Evolutionary conservation across 495 filamentous ascomycete species (phyloP), one percentile per base, ranked within the genome.

Genomic region (Pseudoneurospora amorphoporcata): DNA sequence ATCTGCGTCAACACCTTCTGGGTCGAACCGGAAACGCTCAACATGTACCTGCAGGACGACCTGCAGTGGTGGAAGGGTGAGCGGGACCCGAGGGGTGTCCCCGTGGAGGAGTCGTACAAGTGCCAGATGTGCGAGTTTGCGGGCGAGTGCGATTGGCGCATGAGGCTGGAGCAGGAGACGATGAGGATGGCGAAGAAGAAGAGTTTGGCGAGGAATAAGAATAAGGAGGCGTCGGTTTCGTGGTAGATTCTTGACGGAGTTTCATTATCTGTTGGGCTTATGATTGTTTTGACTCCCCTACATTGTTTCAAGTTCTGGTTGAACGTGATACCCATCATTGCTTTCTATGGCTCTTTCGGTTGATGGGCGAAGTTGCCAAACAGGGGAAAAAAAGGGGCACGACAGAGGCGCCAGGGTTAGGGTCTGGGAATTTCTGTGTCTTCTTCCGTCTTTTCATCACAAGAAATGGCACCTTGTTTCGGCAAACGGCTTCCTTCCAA

Each of bases 101-200:
- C 86, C n/a, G 85, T 96, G 14, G 90, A 94, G 80, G 96, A 98
- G 73, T 92, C 92, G 0, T 97, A 90, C 85, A 99, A 99, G 81
- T 99, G 95, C 78, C 75, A 81, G 9, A 80, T 72, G 35, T 90
- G 88, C 75, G 87, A 90, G 61, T 90, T 90, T 76, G 82, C 81
- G 3, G 84, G 83, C 8, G 75, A 69, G 6, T 90, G 88, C 71
- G 81, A 84, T 58, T 90, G 88, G 88, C 79, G 88, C 8, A 71
- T 77, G 10, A 74, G 43, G 9, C 68, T 81, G 72, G 82, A 86
- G 70, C 71, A 79, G 23, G 78, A 80, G 76, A 65, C 69, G 9
- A 39, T 76, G 12, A 40, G 76, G 4, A 72, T 72, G 74, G 75
- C 72, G 8, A 74, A 69, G 70, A 29, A 69, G 70, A 70, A 71